These are phyloP conservation scores for Metschnikowia lachancei DNA, from an alignment of 805 yeast genomes.

Conservation along the genomic window DNA sequence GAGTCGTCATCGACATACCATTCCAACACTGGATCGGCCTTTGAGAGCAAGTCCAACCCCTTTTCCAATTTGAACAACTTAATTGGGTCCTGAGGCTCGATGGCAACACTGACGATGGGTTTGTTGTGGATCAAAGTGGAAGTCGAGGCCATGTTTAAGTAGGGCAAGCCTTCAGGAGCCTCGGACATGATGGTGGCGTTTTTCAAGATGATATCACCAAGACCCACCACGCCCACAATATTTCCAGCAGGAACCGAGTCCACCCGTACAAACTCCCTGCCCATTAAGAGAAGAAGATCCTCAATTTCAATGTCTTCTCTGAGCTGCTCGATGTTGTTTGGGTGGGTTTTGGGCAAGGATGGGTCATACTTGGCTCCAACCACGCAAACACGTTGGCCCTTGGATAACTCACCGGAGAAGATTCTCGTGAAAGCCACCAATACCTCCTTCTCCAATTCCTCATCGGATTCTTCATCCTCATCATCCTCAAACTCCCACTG, in stretches of 20 bases:
- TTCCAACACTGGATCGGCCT: slow-evolving; percentile 93
- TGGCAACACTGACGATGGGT: slow-evolving; percentile 91
- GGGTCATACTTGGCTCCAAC: slow-evolving; percentile 90
- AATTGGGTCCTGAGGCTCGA: slow-evolving; percentile 90
- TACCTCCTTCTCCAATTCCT: slow-evolving; percentile 53
- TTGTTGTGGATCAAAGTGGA: slow-evolving; percentile 54
- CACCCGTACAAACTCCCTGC: slow-evolving; percentile 77
- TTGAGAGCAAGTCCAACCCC: slow-evolving; percentile 75
- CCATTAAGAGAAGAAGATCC: slow-evolving; percentile 83
- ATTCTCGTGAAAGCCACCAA: slow-evolving; percentile 86
- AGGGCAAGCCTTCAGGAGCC: slow-evolving; percentile 68
- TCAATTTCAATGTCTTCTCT: slow-evolving; percentile 57
- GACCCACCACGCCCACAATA: slow-evolving; percentile 90
- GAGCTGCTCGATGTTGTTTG: slow-evolving; percentile 49
- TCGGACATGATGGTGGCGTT: slow-evolving; percentile 75
- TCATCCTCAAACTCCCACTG: slow-evolving; percentile 52
- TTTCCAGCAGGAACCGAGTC: slow-evolving; percentile 89
- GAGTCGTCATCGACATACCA: slow-evolving; percentile 74
- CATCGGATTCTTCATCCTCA: slow-evolving; percentile 46
- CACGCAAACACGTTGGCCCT: slow-evolving; percentile 73
- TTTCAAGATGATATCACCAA: slow-evolving; percentile 77
- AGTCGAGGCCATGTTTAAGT: slow-evolving; percentile 57
- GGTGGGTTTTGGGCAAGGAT: slow-evolving; percentile 29
- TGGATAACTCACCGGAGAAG: slow-evolving; percentile 75
- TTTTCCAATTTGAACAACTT: slow-evolving; percentile 70